These are phyloP conservation scores for Saccharomycopsis fibuligera DNA, from an alignment of 805 yeast species.

Conservation along the genomic window DNA sequence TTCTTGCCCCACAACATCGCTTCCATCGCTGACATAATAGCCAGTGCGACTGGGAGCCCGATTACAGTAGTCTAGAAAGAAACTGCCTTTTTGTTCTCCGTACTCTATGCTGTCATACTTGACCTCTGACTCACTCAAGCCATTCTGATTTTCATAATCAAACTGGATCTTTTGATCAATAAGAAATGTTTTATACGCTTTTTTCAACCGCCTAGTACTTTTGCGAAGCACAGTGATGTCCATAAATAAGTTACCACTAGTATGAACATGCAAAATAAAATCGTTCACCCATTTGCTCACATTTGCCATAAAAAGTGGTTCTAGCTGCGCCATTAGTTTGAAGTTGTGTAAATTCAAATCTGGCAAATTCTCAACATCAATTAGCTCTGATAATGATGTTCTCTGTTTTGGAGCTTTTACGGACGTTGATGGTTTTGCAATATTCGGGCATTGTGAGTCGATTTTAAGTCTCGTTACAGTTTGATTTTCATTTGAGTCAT, in stretches of 20 bases:
- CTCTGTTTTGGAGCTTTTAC: too few relatives aligned
- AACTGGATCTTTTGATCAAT: background rate
- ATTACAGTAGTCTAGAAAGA: conserved; percentile 4
- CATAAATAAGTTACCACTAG: conserved; percentile 19
- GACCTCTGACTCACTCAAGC: background rate
- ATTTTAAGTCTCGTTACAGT: too few relatives aligned
- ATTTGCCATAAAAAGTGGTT: conserved; percentile 14
- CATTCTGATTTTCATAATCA: background rate
- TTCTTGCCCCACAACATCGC: background rate
- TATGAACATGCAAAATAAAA: conserved; percentile 19
- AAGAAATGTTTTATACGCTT: conserved; percentile 7
- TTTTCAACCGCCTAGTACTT: conserved; percentile 1
- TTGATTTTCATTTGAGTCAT: background rate
- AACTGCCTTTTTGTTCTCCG: background rate
- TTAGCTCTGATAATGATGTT: too few relatives aligned
- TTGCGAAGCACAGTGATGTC: conserved; percentile 11
- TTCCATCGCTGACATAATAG: background rate
- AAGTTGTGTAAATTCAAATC: conserved; percentile 11
- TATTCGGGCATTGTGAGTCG: background rate
- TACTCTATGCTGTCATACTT: background rate
- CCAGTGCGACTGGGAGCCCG: too few relatives aligned
- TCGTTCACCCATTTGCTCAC: conserved; percentile 13
- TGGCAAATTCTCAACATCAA: conserved; percentile 6
- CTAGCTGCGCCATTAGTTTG: conserved; percentile 4
- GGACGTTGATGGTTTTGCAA: background rate